phyloP scores from a whole-genome alignment of 2,329 filamentous ascomycete species.

The Hymenoscyphus albidus region DNA sequence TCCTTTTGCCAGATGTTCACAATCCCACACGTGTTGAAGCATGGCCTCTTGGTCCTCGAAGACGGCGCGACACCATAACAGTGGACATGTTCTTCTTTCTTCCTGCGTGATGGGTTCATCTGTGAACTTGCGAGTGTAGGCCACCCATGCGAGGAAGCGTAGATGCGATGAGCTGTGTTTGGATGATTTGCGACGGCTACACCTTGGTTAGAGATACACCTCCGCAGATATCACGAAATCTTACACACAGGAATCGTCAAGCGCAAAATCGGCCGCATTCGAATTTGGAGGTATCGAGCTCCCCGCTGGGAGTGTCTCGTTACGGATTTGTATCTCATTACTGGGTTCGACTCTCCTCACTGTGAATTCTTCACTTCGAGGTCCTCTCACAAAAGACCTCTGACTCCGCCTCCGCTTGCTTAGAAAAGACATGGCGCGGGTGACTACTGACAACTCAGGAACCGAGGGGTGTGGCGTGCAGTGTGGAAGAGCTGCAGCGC shows the following conservation, averaged over 20 bases:
- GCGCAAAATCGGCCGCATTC: slow-evolving; percentile 20
- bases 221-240: slow-evolving; percentile 2
- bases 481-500: background rate
- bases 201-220: background rate
- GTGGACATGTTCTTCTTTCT: slow-evolving; percentile 28
- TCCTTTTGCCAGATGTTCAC: slow-evolving; percentile 27
- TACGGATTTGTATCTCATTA: slow-evolving; percentile 14
- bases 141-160: slow-evolving; percentile 30
- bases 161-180: slow-evolving; percentile 31
- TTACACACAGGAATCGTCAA: slow-evolving; percentile 32
- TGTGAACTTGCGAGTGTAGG: slow-evolving; percentile 29
- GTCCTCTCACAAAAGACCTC: slow-evolving; percentile 22
- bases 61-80: slow-evolving; percentile 26
- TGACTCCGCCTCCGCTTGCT: slow-evolving; percentile 28
- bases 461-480: background rate
- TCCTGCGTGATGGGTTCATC: slow-evolving; percentile 28
- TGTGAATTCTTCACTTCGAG: slow-evolving; percentile 22
- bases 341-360: slow-evolving; percentile 17
- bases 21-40: slow-evolving; percentile 31
- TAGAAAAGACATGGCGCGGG: slow-evolving; percentile 24
- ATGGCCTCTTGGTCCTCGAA: slow-evolving; percentile 28
- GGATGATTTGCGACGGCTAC: slow-evolving; percentile 28
- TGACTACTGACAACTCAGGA: slow-evolving; percentile 2
- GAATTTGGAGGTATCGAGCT: slow-evolving; percentile 19
- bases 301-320: slow-evolving; percentile 16